Percentiles rank a stretch among this genome's conserved stretches.
Conservation (phyloP, 1,139 yeast species). For the Nakaseomyces delphensis region DNA sequence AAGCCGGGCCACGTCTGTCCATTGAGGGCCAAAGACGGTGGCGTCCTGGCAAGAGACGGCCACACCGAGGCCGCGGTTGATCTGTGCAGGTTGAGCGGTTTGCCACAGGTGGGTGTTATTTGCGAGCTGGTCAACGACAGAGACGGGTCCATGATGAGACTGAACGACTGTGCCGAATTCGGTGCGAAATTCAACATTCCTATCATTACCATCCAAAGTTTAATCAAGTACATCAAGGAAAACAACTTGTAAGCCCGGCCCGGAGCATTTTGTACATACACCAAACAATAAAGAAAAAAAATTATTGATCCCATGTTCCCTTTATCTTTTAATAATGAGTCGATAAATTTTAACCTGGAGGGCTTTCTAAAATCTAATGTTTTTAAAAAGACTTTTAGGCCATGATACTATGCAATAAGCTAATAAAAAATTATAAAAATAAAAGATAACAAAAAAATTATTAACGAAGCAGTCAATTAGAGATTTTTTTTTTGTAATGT, state of each 20-base stretch:
- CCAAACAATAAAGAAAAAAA: background rate
- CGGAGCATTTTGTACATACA: background rate
- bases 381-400: no score
- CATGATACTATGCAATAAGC: background rate
- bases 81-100: constrained; percentile 65
- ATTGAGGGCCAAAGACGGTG: constrained; percentile 80
- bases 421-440: background rate
- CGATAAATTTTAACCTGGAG: no score
- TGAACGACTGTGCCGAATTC: constrained; percentile 74
- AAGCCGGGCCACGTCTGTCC: constrained; percentile 95
- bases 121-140: constrained; percentile 90
- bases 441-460: background rate
- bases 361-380: no score
- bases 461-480: background rate
- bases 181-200: constrained; percentile 55
- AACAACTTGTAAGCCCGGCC: constrained; percentile 2
- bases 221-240: constrained; percentile 46
- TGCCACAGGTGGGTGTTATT: constrained; percentile 82
- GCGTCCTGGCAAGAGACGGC: constrained; percentile 77
- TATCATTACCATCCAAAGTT: constrained; percentile 71
- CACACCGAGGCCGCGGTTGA: constrained; percentile 98
- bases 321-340: no score
- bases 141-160: constrained; percentile 93
- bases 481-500: background rate
- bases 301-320: no score